Conservation (phyloP, 1,139 yeast genomes). For the Protomyces inundatus region DNA sequence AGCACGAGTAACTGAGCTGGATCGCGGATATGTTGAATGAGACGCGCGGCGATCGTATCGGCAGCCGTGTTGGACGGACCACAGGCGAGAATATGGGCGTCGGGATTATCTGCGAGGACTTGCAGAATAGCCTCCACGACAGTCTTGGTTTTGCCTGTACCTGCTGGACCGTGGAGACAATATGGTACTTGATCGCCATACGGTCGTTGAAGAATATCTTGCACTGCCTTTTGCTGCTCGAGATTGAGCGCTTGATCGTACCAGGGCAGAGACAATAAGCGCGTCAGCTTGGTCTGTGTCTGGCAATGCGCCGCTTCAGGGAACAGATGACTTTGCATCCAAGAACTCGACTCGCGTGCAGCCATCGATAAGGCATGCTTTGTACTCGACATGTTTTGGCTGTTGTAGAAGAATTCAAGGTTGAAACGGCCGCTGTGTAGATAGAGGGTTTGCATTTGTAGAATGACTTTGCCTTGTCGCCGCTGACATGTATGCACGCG, state of each 20-base stretch:
- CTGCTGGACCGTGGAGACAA: slow-evolving; percentile 32
- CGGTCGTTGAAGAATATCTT: slow-evolving; percentile 21
- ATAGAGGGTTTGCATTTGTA: slow-evolving; percentile 25
- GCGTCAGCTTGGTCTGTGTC: slow-evolving; percentile 24
- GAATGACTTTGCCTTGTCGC: slow-evolving; percentile 26
- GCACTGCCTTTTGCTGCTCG: slow-evolving; percentile 28
- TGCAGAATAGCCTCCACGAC: slow-evolving; percentile 30
- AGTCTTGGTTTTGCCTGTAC: slow-evolving; percentile 33
- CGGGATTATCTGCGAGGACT: slow-evolving; percentile 20
- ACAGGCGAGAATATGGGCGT: slow-evolving; percentile 12
- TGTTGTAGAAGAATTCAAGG: slow-evolving; percentile 26
- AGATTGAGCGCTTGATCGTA: slow-evolving; percentile 27
- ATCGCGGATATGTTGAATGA: slow-evolving; percentile 17
- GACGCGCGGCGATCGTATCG: slow-evolving; percentile 31
- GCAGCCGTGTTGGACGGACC: slow-evolving; percentile 33
- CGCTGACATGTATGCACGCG: slow-evolving; percentile 28
- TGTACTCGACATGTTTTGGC: background rate
- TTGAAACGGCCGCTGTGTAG: slow-evolving; percentile 28
- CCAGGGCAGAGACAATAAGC: slow-evolving; percentile 28
- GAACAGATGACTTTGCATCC: slow-evolving; percentile 19
- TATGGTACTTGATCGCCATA: slow-evolving; percentile 29
- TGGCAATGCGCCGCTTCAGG: slow-evolving; percentile 26
- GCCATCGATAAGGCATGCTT: background rate
- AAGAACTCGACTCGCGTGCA: slow-evolving; percentile 12
- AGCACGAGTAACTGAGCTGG: slow-evolving; percentile 29